These are phyloP conservation scores for Takakia lepidozioides DNA, from an alignment of 225 moss, liverwort and hornwort species.

Conservation along the genomic window DNA sequence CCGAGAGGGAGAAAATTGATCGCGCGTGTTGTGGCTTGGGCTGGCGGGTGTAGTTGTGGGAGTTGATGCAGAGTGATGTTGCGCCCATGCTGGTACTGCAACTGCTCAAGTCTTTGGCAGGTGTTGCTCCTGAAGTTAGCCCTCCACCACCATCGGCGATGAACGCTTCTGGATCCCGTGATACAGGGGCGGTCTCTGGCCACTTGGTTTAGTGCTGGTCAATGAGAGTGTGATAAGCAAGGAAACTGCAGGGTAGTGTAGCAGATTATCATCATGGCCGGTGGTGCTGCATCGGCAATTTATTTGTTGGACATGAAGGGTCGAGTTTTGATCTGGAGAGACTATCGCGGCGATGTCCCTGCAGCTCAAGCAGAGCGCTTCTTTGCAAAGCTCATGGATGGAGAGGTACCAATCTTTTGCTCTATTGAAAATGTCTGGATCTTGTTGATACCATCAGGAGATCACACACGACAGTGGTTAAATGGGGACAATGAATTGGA, in stretches of 20 bases:
- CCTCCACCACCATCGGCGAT: conserved; percentile 24
- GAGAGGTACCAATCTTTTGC: conserved; percentile 50
- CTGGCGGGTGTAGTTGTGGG: conserved; percentile 59
- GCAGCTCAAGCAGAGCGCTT: conserved; percentile 94
- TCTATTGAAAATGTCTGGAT: too few relatives aligned
- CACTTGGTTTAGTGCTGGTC: too few relatives aligned
- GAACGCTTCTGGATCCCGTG: conserved; percentile 36
- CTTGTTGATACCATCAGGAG: too few relatives aligned
- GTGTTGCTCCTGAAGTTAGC: conserved; percentile 49
- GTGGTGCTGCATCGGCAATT: conserved; percentile 96
- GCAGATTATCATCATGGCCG: conserved; percentile 55
- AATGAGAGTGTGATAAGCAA: too few relatives aligned
- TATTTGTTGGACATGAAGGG: conserved; percentile 99
- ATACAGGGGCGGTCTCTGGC: too few relatives aligned
- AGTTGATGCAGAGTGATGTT: conserved; percentile 94
- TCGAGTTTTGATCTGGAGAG: conserved; percentile 92
- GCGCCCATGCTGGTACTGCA: conserved; percentile 90
- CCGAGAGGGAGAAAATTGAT: too few relatives aligned
- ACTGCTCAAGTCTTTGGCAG: conserved; percentile 81
- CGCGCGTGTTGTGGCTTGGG: too few relatives aligned
- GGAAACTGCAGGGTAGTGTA: too few relatives aligned
- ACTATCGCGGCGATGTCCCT: conserved; percentile 95
- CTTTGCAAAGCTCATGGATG: conserved; percentile 98
- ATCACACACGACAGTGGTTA: too few relatives aligned
- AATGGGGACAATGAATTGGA: too few relatives aligned